These are phyloP conservation scores for Yamadazyma mexicana DNA, from an alignment of 1,139 yeast species.

Conservation along the genomic window DNA sequence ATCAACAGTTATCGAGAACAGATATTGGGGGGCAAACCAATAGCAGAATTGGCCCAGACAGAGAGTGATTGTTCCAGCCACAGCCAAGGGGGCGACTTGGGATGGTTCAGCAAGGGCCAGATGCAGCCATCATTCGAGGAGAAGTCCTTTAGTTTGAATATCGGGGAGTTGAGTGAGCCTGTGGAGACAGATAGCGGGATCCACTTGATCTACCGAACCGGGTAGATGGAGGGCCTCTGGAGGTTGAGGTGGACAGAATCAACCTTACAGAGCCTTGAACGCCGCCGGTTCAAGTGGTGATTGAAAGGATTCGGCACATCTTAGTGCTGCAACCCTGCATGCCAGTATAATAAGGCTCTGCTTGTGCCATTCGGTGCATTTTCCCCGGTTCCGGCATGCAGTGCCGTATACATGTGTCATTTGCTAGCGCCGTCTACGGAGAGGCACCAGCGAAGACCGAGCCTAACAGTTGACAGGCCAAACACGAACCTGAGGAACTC, in stretches of 20 bases:
- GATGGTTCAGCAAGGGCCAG: constrained; percentile 82
- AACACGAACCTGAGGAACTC: too few relatives aligned
- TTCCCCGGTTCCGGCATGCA: not conserved
- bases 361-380: too few relatives aligned
- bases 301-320: too few relatives aligned
- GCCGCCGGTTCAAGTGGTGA: too few relatives aligned
- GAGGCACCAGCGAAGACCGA: too few relatives aligned
- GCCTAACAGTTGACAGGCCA: too few relatives aligned
- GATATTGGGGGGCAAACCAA: constrained; percentile 65
- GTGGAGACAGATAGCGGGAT: constrained; percentile 92
- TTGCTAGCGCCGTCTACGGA: not conserved
- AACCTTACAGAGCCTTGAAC: too few relatives aligned
- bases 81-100: constrained; percentile 87
- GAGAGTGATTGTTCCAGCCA: constrained; percentile 92
- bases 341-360: too few relatives aligned
- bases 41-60: constrained; percentile 72
- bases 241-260: too few relatives aligned
- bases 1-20: constrained; percentile 58
- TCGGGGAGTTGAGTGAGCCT: constrained; percentile 81
- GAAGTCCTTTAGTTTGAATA: constrained; percentile 77
- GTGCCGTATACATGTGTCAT: not conserved
- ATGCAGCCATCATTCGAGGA: constrained; percentile 95
- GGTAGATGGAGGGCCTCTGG: too few relatives aligned
- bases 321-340: too few relatives aligned
- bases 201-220: constrained; percentile 85